Percentiles rank a stretch among this genome's conserved stretches.
phyloP scores from a whole-genome alignment of 345 rosid genomes.

The Nasturtium officinale region DNA sequence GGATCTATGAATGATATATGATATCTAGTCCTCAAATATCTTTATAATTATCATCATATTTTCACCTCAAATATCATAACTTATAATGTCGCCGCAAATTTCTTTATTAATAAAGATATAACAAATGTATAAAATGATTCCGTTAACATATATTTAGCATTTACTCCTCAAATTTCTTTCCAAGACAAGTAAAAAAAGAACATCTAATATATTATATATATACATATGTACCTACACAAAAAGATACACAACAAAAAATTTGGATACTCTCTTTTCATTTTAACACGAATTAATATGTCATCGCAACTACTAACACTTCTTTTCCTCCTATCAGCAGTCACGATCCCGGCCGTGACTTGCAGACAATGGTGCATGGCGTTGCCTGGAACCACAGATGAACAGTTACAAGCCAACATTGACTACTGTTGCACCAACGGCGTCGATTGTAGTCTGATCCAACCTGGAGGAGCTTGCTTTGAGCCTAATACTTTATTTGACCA shows the following conservation, averaged over 20 bases:
- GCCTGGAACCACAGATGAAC: conserved; percentile 39
- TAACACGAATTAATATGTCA: neutral
- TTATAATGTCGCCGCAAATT: neutral
- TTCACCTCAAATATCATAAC: neutral
- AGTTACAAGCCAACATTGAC: conserved; percentile 70
- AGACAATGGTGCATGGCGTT: conserved; percentile 69
- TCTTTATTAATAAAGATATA: neutral
- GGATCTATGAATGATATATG: neutral
- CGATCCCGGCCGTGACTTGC: conserved; percentile 26
- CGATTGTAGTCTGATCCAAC: conserved; percentile 58
- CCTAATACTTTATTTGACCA: conserved; percentile 65
- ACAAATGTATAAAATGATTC: neutral
- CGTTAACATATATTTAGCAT: neutral
- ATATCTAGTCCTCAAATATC: neutral
- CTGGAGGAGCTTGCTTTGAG: conserved; percentile 70
- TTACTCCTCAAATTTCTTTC: neutral
- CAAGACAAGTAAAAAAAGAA: neutral
- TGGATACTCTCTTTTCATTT: neutral
- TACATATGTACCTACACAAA: neutral
- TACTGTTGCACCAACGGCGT: conserved; percentile 58
- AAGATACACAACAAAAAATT: neutral
- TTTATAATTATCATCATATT: neutral
- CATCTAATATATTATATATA: neutral
- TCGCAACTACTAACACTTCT: conserved; percentile 1
- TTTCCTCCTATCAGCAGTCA: neutral